Conservation (phyloP, 2,329 filamentous ascomycete species). For the Sclerotinia spermophila region DNA sequence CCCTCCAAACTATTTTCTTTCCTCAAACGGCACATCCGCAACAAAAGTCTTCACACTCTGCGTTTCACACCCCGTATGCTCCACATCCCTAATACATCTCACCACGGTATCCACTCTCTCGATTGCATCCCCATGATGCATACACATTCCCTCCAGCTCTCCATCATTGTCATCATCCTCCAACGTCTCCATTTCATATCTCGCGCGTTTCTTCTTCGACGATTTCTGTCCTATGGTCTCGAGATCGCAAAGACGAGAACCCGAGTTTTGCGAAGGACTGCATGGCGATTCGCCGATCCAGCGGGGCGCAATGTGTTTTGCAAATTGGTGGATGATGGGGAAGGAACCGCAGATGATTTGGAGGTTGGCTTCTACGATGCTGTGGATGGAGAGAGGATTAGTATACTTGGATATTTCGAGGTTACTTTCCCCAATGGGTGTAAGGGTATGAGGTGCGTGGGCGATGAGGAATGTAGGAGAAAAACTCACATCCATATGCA, state of each 20-base stretch:
- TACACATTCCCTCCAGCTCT: neutral
- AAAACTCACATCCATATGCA: conserved; percentile 9
- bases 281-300: neutral
- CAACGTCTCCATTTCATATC: neutral
- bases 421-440: neutral
- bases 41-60: neutral
- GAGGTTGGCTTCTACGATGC: conserved; percentile 15
- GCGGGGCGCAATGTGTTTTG: neutral
- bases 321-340: conserved; percentile 11
- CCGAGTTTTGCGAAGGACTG: neutral
- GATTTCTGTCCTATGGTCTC: conserved; percentile 12
- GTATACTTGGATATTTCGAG: neutral
- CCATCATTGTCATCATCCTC: neutral
- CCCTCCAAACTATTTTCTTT: neutral
- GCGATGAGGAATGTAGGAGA: too few species aligned
- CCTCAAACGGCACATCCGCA: neutral
- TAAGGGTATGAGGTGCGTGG: neutral
- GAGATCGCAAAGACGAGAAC: neutral
- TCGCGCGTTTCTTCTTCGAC: neutral
- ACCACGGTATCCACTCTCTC: neutral
- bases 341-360: conserved; percentile 17
- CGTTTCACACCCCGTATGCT: neutral
- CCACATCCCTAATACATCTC: too few species aligned
- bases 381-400: neutral
- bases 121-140: neutral